A percentile compares a stretch with the other conserved stretches of the same genome.
These are phyloP conservation scores for Populus deltoides DNA, from an alignment of 345 rosid genomes.

Conservation along the genomic window DNA sequence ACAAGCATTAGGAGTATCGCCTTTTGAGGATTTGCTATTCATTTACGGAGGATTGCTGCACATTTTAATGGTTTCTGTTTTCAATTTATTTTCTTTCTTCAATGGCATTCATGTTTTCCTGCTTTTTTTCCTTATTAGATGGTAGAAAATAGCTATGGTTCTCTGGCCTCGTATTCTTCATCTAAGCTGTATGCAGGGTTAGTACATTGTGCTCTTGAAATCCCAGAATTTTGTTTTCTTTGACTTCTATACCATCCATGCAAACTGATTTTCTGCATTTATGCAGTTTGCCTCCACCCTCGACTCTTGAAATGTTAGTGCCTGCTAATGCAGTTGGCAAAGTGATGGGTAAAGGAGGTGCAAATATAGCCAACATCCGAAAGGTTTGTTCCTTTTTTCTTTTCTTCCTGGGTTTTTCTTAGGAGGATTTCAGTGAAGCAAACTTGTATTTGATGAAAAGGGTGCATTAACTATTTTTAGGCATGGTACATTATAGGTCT, in stretches of 20 bases:
- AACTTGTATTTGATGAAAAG: not conserved
- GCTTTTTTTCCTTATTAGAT: slow-evolving; percentile 34
- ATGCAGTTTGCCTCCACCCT: slow-evolving; percentile 55
- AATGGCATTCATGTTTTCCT: slow-evolving; percentile 3
- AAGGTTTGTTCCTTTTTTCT: slow-evolving; percentile 49
- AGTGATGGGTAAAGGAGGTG: slow-evolving; percentile 92
- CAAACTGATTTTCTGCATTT: slow-evolving; percentile 13
- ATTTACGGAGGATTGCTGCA: not conserved
- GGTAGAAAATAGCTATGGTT: slow-evolving; percentile 61
- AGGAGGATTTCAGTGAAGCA: not conserved
- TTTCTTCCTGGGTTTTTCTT: not conserved
- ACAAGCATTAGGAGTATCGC: not conserved
- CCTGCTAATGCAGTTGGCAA: slow-evolving; percentile 85
- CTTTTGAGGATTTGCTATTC: not conserved
- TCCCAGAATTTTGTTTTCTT: not conserved
- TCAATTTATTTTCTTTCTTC: not conserved
- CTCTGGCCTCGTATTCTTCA: slow-evolving; percentile 65
- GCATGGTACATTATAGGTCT: not conserved
- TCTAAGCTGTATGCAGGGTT: slow-evolving; percentile 69
- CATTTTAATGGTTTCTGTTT: not conserved
- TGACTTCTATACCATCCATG: not conserved
- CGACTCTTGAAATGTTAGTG: slow-evolving; percentile 67
- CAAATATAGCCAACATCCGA: slow-evolving; percentile 79
- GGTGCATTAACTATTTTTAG: not conserved
- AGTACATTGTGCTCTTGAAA: slow-evolving; percentile 27